phyloP scores from a whole-genome alignment of 116 monocot genomes.

The Zostera marina region DNA sequence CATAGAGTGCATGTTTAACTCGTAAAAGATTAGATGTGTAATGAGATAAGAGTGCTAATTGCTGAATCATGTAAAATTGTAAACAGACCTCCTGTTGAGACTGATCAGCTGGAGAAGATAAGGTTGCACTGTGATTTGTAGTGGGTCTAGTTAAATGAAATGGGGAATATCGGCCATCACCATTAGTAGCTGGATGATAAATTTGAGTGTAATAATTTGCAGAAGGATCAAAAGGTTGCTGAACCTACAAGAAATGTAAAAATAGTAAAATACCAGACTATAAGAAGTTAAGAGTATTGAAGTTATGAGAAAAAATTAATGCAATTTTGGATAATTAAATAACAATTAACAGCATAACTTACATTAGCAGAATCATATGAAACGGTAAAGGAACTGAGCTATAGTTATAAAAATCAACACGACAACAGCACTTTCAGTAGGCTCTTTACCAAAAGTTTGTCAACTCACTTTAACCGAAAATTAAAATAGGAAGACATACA shows the following conservation, averaged over 20 bases:
- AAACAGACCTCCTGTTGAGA: conserved; percentile 52
- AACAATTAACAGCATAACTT: too few relatives aligned
- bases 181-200: conserved; percentile 49
- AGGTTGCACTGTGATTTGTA: conserved; percentile 32
- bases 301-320: too few relatives aligned
- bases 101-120: conserved; percentile 37
- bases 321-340: neutral
- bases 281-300: too few relatives aligned
- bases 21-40: too few relatives aligned
- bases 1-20: too few relatives aligned
- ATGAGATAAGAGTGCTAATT: neutral
- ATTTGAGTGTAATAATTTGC: conserved; percentile 55
- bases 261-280: neutral
- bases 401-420: too few relatives aligned
- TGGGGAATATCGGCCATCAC: conserved; percentile 75
- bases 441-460: too few relatives aligned
- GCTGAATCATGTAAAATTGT: neutral
- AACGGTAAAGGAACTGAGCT: too few relatives aligned
- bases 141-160: conserved; percentile 28
- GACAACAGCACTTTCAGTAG: too few relatives aligned
- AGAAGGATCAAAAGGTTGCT: conserved; percentile 56
- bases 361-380: too few relatives aligned
- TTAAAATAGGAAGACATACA: too few relatives aligned
- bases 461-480: too few relatives aligned
- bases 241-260: conserved; percentile 25